Percentiles rank a stretch among this genome's conserved stretches.
phyloP scores from a whole-genome alignment of 1,284 basidiomycete genomes.

The Grifola frondosa region DNA sequence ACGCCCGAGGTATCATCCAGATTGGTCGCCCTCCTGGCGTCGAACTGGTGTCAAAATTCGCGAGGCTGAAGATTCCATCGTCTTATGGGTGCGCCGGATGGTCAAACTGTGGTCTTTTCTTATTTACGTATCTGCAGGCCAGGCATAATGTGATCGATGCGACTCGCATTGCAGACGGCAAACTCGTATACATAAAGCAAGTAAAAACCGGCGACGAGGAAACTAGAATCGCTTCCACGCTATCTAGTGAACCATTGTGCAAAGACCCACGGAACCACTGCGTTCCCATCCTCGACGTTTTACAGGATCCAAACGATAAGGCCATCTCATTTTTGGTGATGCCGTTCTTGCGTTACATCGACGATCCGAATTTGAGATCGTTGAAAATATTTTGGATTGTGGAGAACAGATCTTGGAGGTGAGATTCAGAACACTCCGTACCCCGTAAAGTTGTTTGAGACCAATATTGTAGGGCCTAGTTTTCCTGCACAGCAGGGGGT shows the following conservation, averaged over 20 bases:
- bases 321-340: slow-evolving; percentile 27
- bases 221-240: slow-evolving; percentile 17
- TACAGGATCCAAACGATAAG: slow-evolving; percentile 18
- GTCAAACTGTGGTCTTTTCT: slow-evolving; percentile 18
- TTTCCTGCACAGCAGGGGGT: slow-evolving; percentile 26
- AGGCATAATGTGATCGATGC: slow-evolving; percentile 27
- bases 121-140: background rate
- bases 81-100: slow-evolving; percentile 11
- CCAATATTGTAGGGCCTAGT: slow-evolving; percentile 21
- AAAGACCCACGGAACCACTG: slow-evolving; percentile 31
- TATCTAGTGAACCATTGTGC: slow-evolving; percentile 11
- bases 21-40: slow-evolving; percentile 12
- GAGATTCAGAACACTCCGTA: too few relatives aligned
- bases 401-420: slow-evolving; percentile 29
- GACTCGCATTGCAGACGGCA: slow-evolving; percentile 22
- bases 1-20: slow-evolving; percentile 8
- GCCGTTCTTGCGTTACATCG: slow-evolving; percentile 28
- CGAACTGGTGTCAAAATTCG: background rate
- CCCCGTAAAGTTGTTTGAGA: too few relatives aligned
- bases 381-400: slow-evolving; percentile 30
- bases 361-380: slow-evolving; percentile 22
- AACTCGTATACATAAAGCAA: slow-evolving; percentile 27
- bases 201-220: slow-evolving; percentile 19
- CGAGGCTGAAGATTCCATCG: slow-evolving; percentile 6
- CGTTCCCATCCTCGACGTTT: slow-evolving; percentile 32